Conservation (phyloP, 129 eudicot genomes). For the Escallonia herrerae region DNA sequence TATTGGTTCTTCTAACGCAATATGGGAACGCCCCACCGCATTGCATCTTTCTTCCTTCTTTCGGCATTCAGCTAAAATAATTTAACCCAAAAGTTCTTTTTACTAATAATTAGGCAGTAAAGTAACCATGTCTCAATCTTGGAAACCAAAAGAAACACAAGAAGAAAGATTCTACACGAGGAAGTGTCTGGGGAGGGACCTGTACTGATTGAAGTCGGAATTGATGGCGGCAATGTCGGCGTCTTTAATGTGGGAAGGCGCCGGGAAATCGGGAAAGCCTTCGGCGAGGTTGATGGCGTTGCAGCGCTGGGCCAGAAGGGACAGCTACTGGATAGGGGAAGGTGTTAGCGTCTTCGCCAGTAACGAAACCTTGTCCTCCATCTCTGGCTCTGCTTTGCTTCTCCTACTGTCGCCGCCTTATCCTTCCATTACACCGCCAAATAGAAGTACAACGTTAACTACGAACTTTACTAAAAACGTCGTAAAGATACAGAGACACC, state of each 20-base stretch:
- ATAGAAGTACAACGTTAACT: too few relatives aligned
- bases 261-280: conserved; percentile 94
- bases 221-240: conserved; percentile 91
- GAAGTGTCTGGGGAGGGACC: conserved; percentile 25
- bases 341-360: conserved; percentile 62
- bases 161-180: not conserved
- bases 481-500: too few relatives aligned
- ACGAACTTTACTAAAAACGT: too few relatives aligned
- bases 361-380: conserved; percentile 64
- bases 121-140: too few relatives aligned
- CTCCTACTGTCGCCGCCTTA: not conserved
- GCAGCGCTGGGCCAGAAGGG: conserved; percentile 59
- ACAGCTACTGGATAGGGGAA: conserved; percentile 76
- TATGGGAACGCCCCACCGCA: too few relatives aligned
- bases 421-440: too few relatives aligned
- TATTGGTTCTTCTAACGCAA: too few relatives aligned
- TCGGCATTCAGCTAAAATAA: too few relatives aligned
- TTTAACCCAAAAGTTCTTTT: too few relatives aligned
- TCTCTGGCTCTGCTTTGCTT: conserved; percentile 10
- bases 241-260: conserved; percentile 63
- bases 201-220: conserved; percentile 93
- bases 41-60: too few relatives aligned
- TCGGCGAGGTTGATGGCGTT: conserved; percentile 96
- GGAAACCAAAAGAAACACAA: too few relatives aligned
- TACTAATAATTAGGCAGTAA: too few relatives aligned